These are phyloP conservation scores for Calvatia gigantea DNA, from an alignment of 768 basidiomycete species.

Conservation along the genomic window DNA sequence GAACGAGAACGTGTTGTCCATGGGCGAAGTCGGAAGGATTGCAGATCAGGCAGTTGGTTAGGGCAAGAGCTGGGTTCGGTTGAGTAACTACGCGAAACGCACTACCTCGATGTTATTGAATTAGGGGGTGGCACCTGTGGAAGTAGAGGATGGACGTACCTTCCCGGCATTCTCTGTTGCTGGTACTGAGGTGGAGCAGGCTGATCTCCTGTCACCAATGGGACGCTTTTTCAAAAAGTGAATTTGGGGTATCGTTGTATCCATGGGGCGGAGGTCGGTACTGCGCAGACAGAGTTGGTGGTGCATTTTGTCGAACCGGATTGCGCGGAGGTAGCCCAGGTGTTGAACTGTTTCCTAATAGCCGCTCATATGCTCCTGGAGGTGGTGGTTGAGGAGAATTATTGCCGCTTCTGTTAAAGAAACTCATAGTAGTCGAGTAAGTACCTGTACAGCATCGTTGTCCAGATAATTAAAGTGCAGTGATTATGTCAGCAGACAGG, in stretches of 20 bases:
- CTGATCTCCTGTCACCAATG: slow-evolving; percentile 16
- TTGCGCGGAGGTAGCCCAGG: slow-evolving; percentile 25
- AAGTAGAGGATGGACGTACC: slow-evolving; percentile 18
- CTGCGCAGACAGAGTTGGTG: slow-evolving; percentile 39
- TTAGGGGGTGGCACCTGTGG: neutral
- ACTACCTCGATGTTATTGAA: slow-evolving; percentile 10
- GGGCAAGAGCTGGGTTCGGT: slow-evolving; percentile 66
- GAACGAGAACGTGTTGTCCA: slow-evolving; percentile 74
- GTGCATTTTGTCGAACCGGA: slow-evolving; percentile 22
- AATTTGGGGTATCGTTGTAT: slow-evolving; percentile 51
- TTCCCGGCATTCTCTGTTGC: slow-evolving; percentile 12
- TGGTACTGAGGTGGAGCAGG: slow-evolving; percentile 12
- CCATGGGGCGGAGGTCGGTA: slow-evolving; percentile 32
- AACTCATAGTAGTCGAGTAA: slow-evolving; percentile 34
- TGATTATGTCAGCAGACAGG: slow-evolving; percentile 9
- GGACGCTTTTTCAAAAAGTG: slow-evolving; percentile 49
- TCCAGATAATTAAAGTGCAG: neutral
- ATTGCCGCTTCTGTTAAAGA: slow-evolving; percentile 40
- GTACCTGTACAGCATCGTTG: neutral
- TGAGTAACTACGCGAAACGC: slow-evolving; percentile 58
- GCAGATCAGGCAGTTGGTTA: slow-evolving; percentile 80
- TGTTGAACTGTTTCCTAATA: slow-evolving; percentile 27
- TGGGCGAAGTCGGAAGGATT: slow-evolving; percentile 71
- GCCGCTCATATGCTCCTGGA: slow-evolving; percentile 36
- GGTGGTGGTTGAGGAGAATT: slow-evolving; percentile 33